A percentile compares a stretch with the other conserved stretches of the same genome.
Evolutionary conservation across 2,329 filamentous ascomycete species (phyloP).

Genomic region (Dothideomycetes sp.): DNA sequence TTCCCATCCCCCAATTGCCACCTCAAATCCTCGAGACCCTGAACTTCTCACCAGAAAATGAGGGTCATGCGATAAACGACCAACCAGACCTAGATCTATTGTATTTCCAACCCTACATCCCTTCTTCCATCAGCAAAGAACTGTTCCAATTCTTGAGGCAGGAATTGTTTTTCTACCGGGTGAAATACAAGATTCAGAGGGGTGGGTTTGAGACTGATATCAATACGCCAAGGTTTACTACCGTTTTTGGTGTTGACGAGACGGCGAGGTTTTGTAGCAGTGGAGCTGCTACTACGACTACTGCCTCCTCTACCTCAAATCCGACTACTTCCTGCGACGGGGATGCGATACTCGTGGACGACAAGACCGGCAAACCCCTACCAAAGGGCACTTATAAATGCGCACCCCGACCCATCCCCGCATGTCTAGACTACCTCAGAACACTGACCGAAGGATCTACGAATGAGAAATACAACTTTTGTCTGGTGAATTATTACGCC

Average conservation of each 20-base stretch:
- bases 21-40: slow-evolving; percentile 33
- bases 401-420: slow-evolving; percentile 59
- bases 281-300: too few relatives aligned
- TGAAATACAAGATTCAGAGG: slow-evolving; percentile 58
- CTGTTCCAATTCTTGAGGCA: slow-evolving; percentile 62
- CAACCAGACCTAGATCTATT: slow-evolving; percentile 63
- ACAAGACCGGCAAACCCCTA: slow-evolving; percentile 31
- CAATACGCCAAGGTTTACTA: slow-evolving; percentile 52
- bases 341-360: slow-evolving; percentile 13
- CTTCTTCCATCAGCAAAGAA: slow-evolving; percentile 44
- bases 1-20: slow-evolving; percentile 42
- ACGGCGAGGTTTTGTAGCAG: slow-evolving; percentile 44
- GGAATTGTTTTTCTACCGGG: slow-evolving; percentile 67
- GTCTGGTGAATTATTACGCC: slow-evolving; percentile 77
- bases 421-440: slow-evolving; percentile 57
- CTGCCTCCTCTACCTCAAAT: too few relatives aligned
- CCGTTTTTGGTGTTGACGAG: slow-evolving; percentile 53
- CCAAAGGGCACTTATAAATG: slow-evolving; percentile 47
- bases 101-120: slow-evolving; percentile 67
- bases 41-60: slow-evolving; percentile 35
- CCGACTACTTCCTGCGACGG: too few relatives aligned
- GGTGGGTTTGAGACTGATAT: slow-evolving; percentile 43
- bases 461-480: slow-evolving; percentile 64
- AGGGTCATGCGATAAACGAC: slow-evolving; percentile 51
- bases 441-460: slow-evolving; percentile 56